These are phyloP conservation scores for Vigna radiata DNA, from an alignment of 306 rosid genomes.

Conservation along the genomic window DNA sequence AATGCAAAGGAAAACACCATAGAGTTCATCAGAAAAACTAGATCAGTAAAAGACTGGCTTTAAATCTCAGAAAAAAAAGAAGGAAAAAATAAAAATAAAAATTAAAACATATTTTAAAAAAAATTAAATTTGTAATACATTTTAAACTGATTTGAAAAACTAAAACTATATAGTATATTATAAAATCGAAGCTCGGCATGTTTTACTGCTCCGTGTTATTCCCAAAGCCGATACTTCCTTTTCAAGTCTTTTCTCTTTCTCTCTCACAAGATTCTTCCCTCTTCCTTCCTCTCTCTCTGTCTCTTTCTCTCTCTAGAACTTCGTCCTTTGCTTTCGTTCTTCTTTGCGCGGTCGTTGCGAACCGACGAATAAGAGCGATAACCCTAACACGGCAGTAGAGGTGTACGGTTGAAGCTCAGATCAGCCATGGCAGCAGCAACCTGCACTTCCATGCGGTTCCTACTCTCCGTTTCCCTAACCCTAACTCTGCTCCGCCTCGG, in stretches of 20 bases:
- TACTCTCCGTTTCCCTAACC: constrained; percentile 48
- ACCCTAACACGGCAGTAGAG: constrained; percentile 38
- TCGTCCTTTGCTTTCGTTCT: neutral
- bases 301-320: neutral
- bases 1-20: too few species aligned
- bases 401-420: constrained; percentile 35
- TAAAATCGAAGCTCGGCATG: neutral
- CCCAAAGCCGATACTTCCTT: constrained; percentile 59
- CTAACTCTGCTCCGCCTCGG: constrained; percentile 48
- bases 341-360: neutral
- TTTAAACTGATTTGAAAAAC: too few species aligned
- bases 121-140: neutral
- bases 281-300: neutral
- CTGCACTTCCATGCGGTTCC: constrained; percentile 31
- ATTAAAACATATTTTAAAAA: too few species aligned
- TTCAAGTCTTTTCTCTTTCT: neutral
- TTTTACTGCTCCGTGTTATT: constrained; percentile 46
- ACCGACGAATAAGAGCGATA: constrained; percentile 6
- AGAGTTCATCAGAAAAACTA: too few species aligned
- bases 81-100: too few species aligned
- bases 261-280: constrained; percentile 1
- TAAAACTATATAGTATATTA: neutral
- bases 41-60: too few species aligned
- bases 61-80: too few species aligned
- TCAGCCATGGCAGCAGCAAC: constrained; percentile 25